Evolutionary conservation across 179 eudicot species (phyloP), one percentile per base, ranked within the genome.

Genomic region (Beta lomatogona): DNA sequence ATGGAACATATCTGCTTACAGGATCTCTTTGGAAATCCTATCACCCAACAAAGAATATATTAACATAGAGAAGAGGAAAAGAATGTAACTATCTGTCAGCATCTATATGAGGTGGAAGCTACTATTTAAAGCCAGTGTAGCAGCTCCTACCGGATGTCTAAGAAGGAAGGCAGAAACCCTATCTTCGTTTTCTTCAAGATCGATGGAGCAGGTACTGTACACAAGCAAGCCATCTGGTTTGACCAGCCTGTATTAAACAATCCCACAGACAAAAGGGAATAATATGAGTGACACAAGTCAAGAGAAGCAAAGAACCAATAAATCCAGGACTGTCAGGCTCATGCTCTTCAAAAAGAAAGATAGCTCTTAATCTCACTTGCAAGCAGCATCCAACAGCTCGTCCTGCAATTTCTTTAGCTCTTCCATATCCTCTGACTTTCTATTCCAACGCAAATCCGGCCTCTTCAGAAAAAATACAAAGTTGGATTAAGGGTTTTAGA

Each of bases 371-470:
- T 73, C 92, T 89, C 85, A 96, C 99, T 46, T 84, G 81, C 96
- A 89, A 83, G 98, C 96, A 69, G 98, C 92, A 87, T 96, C 94
- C 81, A 96, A 93, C 79, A 96, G 97, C 84, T 89, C 90, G 76
- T 96, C 95, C 84, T 96, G 99, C 81, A 96, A 88, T 45, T 72
- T 67, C 86, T 85, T 91, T 25, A 96, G 96, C 89, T 92, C 88
- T 81, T 90, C 93, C 99, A 96, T 90, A 85, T 93, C 98, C 86
- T 96, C 99, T 75, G 80, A 79, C 86, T 84, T 91, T 90, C 96
- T 91, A 86, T 94, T 96, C 99, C 99, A 96, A 50, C 99, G 96
- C 70, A 96, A 88, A 87, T 96, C 99, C 31, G 99, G 94, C 82
- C 99, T 92, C 99, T 96, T 75, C 77, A 83, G 48, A 55, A 79